Evolutionary conservation across 2,329 filamentous ascomycete genomes (phyloP).

Genomic region (Penicillium thymicola): DNA sequence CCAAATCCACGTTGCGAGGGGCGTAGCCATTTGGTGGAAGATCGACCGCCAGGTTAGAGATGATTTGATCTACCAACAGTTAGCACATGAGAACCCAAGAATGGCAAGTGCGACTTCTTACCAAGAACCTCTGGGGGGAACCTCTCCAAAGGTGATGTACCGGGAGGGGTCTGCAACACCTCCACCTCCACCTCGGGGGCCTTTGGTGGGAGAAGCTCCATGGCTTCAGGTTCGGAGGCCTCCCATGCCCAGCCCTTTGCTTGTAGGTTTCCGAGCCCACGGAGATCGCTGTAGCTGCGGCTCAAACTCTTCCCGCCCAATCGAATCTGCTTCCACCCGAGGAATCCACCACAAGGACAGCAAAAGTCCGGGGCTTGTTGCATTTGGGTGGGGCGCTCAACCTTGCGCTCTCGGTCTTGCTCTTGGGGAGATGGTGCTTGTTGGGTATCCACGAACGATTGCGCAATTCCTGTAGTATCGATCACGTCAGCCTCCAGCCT

Average conservation of each 20-base stretch:
- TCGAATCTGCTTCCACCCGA: constrained; percentile 46
- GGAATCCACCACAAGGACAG: constrained; percentile 46
- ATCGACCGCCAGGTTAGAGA: constrained; percentile 70
- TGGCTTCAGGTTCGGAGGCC: constrained; percentile 25
- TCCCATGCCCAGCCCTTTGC: constrained; percentile 46
- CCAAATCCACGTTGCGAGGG: constrained; percentile 72
- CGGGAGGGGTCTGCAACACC: constrained; percentile 25
- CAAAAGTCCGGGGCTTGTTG: constrained; percentile 43
- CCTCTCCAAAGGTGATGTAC: constrained; percentile 58
- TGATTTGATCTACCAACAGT: constrained; percentile 60
- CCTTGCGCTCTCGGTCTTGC: constrained; percentile 19
- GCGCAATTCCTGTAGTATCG: constrained; percentile 37
- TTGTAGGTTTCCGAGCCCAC: constrained; percentile 34
- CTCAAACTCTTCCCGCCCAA: constrained; percentile 44
- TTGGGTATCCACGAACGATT: constrained; percentile 44
- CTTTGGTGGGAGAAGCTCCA: constrained; percentile 16
- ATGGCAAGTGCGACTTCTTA: constrained; percentile 42
- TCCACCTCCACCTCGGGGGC: constrained; percentile 20
- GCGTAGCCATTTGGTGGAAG: constrained; percentile 71
- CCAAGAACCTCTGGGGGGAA: constrained; percentile 69
- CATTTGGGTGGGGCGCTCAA: constrained; percentile 27
- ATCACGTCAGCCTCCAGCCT: constrained; percentile 8
- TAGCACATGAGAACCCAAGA: constrained; percentile 3
- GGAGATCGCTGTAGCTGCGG: constrained; percentile 45
- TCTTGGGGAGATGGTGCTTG: constrained; percentile 25